Base-by-base conservation (phyloP, 805 yeast species). In the Yarrowia sp. region DNA sequence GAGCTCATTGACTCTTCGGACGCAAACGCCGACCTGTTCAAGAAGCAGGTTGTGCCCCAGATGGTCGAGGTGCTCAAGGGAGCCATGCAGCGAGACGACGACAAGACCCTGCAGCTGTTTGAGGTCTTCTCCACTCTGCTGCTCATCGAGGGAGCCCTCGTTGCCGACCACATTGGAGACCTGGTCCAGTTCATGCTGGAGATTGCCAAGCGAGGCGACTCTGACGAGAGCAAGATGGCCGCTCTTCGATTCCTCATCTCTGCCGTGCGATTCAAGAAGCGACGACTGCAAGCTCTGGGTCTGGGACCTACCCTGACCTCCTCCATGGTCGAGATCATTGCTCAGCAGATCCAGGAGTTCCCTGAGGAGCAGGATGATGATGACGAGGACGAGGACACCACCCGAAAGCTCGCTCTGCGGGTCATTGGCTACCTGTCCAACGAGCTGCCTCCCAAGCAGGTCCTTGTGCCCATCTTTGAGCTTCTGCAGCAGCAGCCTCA, bases 361-460 rank as follows among this genome's bases (percentile, higher is more conserved):
- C 88, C 85, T 50, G 89, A 85, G 64, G 93, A 88, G 74, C 92
- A 88, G 68, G 97, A 90, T 74, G 96, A 92, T 71, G 93, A 90
- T 70, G 97, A 92, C 76, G 92, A 90, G 73, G 97, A 92, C 78
- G 98, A 93, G 77, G 88, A 86, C 72, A 83, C 86, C 65, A 96
- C 97, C 65, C 77, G 86, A 48, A 76, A 88, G 60, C 82, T 91
- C 69, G 96, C 96, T 14, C 81, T 92, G 71, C 85, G 96, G 78
- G 79, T 93, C 66, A 76, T 95, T 64, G 89, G 90, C 63, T 84
- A 84, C 72, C 85, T 93, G 69, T 84, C 98, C 15, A 80, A 87
- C 50, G 92, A 88, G 72, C 81, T 95, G 72, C 97, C 99, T 64
- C 97, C 98, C 58, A 84, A 91, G 47, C 99, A 95, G 76, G 96